These are phyloP conservation scores for Mycena amicta DNA, from an alignment of 768 basidiomycete genomes.

Conservation along the genomic window DNA sequence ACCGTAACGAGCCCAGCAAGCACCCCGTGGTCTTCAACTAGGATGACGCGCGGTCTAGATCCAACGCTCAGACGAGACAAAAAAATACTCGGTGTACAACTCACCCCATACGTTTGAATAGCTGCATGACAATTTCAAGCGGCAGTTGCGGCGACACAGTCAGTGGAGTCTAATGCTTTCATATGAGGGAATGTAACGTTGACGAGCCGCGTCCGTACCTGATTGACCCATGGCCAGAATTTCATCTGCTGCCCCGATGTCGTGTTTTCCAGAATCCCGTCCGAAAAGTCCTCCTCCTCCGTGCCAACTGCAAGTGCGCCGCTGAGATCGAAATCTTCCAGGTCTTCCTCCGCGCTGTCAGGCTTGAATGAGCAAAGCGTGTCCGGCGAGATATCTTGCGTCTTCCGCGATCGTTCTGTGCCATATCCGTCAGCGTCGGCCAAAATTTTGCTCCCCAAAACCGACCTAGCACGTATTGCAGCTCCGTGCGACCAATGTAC, in stretches of 20 bases:
- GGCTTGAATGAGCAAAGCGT: conserved; percentile 75
- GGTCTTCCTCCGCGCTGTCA: conserved; percentile 47
- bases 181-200: conserved; percentile 3
- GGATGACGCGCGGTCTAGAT: conserved; percentile 88
- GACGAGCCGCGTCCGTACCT: conserved; percentile 53
- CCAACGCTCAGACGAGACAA: conserved; percentile 3
- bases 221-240: conserved; percentile 92
- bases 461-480: conserved; percentile 84
- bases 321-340: conserved; percentile 51
- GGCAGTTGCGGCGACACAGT: conserved; percentile 91
- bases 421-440: conserved; percentile 7
- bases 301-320: conserved; percentile 54
- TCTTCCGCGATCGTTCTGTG: conserved; percentile 74
- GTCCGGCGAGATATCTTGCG: conserved; percentile 59
- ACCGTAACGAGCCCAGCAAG: conserved; percentile 90
- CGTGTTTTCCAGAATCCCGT: conserved; percentile 64
- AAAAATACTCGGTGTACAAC: conserved; percentile 31
- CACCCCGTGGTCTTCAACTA: conserved; percentile 85
- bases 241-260: conserved; percentile 55
- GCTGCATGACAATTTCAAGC: conserved; percentile 94
- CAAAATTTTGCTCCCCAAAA: not conserved
- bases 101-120: conserved; percentile 98
- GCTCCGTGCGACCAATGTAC: conserved; percentile 85
- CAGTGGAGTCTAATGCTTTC: conserved; percentile 75
- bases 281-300: conserved; percentile 66